Base-by-base conservation (phyloP, 345 rosid genomes). In the Balakata baccata region DNA sequence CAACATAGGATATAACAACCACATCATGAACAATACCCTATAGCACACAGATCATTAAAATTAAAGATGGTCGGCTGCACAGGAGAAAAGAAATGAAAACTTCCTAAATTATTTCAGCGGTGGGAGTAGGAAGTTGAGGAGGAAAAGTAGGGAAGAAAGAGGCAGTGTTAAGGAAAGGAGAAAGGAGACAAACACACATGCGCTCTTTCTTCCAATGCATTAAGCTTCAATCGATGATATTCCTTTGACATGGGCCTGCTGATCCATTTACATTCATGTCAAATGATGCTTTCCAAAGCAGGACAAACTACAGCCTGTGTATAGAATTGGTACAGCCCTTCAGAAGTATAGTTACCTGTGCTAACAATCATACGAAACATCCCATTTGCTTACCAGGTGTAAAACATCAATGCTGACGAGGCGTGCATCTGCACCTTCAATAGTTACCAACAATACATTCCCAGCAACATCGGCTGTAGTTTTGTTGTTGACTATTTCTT, bases 151-250 rank as follows among this genome's bases (percentile, higher is more conserved):
- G 91, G 86, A 87, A 86, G 87, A 90, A 83, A 92, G 96, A 89
- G 94, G 83, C 83, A 88, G 97, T 84, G 86, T 83, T 84, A 90
- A 89, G 93, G 90, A 90, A 91, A 96, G 93, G 96, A 96, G 99
- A 96, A 91, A 89, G 98, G 83, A 91, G 96, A 96, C 99, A 91
- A 96, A 93, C 98, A 96, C 96, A 87, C 94, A 86, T 87, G 89
- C 76, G 96, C 90, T 89, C 96, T 93, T 91, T 96, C 96, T 88
- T 93, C 93, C 83, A 86, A 89, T 86, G 96, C 96, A 96, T 87
- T 87, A 96, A 83, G 93, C 97, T 91, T 97, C 99, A 96, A 96
- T 86, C 81, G 94, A 84, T 91, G 98, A 85, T 88, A 96, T 84
- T 93, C 88, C 92, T 98, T 89, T 90, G 99, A 89, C 88, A 96